Conservation (phyloP, 2,329 filamentous ascomycete genomes). For the Chrysosporium queenslandicum region DNA sequence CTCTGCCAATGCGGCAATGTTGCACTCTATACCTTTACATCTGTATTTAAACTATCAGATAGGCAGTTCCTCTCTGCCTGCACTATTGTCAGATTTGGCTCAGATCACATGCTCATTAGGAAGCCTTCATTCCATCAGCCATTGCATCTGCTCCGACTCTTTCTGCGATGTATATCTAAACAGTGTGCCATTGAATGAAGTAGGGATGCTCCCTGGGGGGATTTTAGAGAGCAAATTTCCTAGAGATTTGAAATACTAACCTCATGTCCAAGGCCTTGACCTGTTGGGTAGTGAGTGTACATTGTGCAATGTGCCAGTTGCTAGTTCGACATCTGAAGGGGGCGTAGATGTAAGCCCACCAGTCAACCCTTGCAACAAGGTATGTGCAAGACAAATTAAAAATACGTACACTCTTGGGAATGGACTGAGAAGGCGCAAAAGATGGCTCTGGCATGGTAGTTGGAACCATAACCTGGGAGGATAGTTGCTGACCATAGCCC, state of each 20-base stretch:
- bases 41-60: too few species aligned
- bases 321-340: slow-evolving; percentile 9
- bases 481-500: slow-evolving; percentile 13
- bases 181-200: too few species aligned
- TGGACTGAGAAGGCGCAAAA: slow-evolving; percentile 1
- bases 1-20: too few species aligned
- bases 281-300: slow-evolving; percentile 6
- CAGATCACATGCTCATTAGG: too few species aligned
- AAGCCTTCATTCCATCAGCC: too few species aligned
- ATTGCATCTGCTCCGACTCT: too few species aligned
- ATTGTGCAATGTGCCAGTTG: slow-evolving; percentile 12
- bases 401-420: slow-evolving; percentile 7
- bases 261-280: not conserved
- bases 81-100: too few species aligned
- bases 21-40: too few species aligned
- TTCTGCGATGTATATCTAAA: too few species aligned
- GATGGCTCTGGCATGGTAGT: slow-evolving; percentile 2
- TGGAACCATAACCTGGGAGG: slow-evolving; percentile 7
- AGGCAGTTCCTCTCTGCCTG: too few species aligned
- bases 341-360: slow-evolving; percentile 5
- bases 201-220: too few species aligned
- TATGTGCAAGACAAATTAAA: not conserved
- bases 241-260: not conserved
- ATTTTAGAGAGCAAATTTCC: too few species aligned
- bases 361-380: not conserved